Conservation (phyloP, 2,329 filamentous ascomycete genomes). For the Colletotrichum chrysophilum region DNA sequence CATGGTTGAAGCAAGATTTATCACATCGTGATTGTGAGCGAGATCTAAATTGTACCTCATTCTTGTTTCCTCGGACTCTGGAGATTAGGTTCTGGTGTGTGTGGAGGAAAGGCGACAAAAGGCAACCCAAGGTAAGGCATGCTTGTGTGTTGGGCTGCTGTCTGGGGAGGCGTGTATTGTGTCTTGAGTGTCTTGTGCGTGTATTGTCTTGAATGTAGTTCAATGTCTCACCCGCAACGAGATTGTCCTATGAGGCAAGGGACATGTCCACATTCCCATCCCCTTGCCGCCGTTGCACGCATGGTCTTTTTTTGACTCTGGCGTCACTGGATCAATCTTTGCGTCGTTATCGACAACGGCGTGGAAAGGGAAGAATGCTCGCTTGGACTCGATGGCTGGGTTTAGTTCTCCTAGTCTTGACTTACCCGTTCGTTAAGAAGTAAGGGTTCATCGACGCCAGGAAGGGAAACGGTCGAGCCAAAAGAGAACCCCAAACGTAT, state of each 20-base stretch:
- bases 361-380: not conserved
- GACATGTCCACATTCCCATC: not conserved
- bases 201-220: not conserved
- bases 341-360: not conserved
- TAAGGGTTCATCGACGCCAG: not conserved
- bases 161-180: not conserved
- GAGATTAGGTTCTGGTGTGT: not conserved
- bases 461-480: not conserved
- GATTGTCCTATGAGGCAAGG: not conserved
- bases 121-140: not conserved
- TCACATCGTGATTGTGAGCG: slow-evolving; percentile 11
- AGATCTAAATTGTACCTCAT: slow-evolving; percentile 7
- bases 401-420: not conserved
- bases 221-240: slow-evolving; percentile 1
- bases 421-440: not conserved
- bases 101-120: not conserved
- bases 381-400: not conserved
- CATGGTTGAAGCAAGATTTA: slow-evolving; percentile 8
- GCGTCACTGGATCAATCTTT: not conserved
- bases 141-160: not conserved
- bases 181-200: not conserved
- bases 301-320: not conserved
- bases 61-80: not conserved
- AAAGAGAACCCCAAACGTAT: not conserved
- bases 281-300: not conserved